Base-by-base conservation (phyloP, 2,329 filamentous ascomycete genomes). In the Seiridium cupressi region DNA sequence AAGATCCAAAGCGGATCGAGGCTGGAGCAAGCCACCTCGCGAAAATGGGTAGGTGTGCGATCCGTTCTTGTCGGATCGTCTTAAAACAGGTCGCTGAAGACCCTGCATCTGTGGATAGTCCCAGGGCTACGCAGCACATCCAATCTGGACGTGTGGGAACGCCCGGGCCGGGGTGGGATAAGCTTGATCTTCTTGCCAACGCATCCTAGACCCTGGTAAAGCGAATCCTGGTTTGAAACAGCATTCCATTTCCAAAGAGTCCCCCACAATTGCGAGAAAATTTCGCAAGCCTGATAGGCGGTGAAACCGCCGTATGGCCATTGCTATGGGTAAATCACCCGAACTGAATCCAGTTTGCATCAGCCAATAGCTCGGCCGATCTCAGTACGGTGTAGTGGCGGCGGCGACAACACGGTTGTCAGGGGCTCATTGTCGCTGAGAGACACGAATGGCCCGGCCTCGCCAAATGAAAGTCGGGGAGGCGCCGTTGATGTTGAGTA, bases 301-400 rank as follows among this genome's bases (percentile, higher is more conserved):
- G 38, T 57, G 42, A 18, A 56, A 34, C 26, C 7, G 53, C n/a
- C 10, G 36, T n/a, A 35, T 10, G 36, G 18, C 18, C 36, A 46
- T 26, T 32, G 10, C 18, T n/a, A 26, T 5, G 32, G 5, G 6
- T 42, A 42, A 26, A 54, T 42, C 26, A 9, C 9, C 34, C 32
- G 47, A 38, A 6, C 44, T 44, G 26, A 31, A 9, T 4, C 57
- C 38, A 35, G 2, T 8, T 5, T 54, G 26, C 9, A 26, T 81
- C 75, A 85, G n/a, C 82, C 82, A 57, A 85, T 79, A 3, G 83
- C 83, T 35, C 79, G 76, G 5, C 83, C 83, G 70, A 85, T 85
- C 51, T 80, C 72, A 13, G 63, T 66, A 59, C 75, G 76, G 55
- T 82, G 71, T 35, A 77, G 68, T 10, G 81, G 81, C 7, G 80